Conservation (phyloP, 2,329 filamentous ascomycete species). For the Grosmannia penicillata region DNA sequence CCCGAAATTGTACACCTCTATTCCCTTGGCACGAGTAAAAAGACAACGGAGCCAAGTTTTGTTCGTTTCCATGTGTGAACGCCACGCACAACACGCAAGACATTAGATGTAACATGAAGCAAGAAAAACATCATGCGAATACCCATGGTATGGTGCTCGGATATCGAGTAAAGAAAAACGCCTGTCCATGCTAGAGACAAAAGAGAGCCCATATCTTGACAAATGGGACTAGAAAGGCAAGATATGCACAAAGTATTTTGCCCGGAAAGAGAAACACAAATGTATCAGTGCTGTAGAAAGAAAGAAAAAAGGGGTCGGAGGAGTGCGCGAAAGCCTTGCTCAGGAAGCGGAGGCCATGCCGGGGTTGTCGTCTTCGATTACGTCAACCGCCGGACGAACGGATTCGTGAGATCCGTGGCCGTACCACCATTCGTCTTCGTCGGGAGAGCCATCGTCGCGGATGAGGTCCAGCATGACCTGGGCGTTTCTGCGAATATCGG, state of each 20-base stretch:
- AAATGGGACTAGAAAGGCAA: too few species aligned
- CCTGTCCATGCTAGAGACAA: conserved; percentile 16
- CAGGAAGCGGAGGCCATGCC: conserved; percentile 11
- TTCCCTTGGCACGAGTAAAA: conserved; percentile 1
- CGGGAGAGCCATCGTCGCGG: conserved; percentile 40
- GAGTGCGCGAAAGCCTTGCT: too few species aligned
- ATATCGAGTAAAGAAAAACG: conserved; percentile 7
- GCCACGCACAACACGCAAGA: neutral
- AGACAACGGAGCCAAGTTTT: neutral
- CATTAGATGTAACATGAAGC: neutral
- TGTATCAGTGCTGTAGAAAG: too few species aligned
- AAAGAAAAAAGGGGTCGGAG: too few species aligned
- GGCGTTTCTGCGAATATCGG: conserved; percentile 49
- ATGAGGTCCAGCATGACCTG: conserved; percentile 51
- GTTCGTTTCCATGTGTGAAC: neutral
- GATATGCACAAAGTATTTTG: too few species aligned
- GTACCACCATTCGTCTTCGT: conserved; percentile 50
- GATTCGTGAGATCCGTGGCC: conserved; percentile 37
- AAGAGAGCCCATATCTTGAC: too few species aligned
- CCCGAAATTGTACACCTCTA: conserved; percentile 9
- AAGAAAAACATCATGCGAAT: neutral
- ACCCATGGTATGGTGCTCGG: neutral
- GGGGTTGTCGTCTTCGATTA: conserved; percentile 35
- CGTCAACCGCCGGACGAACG: conserved; percentile 34
- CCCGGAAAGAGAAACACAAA: too few species aligned